phyloP scores from a whole-genome alignment of 768 basidiomycete genomes.

The Agaricus sinodeliciosus region DNA sequence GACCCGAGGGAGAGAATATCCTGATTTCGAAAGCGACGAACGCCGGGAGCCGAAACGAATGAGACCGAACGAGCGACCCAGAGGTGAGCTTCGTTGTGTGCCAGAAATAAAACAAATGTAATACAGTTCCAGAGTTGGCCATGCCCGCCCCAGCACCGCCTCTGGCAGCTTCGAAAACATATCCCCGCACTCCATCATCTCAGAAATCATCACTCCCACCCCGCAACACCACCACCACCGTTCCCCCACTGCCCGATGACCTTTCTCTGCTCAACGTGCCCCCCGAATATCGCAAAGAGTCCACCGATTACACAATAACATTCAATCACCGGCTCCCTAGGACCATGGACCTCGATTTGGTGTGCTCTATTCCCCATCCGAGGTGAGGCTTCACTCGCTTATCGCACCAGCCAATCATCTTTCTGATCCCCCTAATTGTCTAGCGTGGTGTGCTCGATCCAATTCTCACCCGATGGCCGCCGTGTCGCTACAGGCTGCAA shows the following conservation, averaged over 20 bases:
- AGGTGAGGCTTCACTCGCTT: slow-evolving; percentile 41
- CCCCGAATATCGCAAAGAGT: slow-evolving; percentile 55
- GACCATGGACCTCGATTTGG: slow-evolving; percentile 63
- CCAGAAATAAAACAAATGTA: too few relatives aligned
- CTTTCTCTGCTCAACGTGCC: slow-evolving; percentile 39
- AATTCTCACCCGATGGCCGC: slow-evolving; percentile 91
- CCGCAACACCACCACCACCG: slow-evolving; percentile 1
- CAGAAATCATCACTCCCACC: not conserved
- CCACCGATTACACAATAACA: slow-evolving; percentile 77
- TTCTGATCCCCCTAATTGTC: not conserved
- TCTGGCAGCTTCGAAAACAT: not conserved
- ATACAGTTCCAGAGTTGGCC: not conserved
- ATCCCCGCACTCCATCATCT: not conserved
- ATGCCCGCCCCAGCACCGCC: not conserved
- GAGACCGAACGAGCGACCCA: not conserved
- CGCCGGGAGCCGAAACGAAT: slow-evolving; percentile 31
- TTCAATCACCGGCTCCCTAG: slow-evolving; percentile 74
- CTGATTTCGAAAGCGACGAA: slow-evolving; percentile 43
- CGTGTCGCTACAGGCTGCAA: slow-evolving; percentile 95
- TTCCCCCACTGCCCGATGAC: slow-evolving; percentile 23
- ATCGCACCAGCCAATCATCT: not conserved
- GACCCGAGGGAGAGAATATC: slow-evolving; percentile 30
- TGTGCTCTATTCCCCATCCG: slow-evolving; percentile 78
- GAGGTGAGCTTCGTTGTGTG: not conserved
- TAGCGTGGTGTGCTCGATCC: slow-evolving; percentile 77